Evolutionary conservation across 768 basidiomycete genomes (phyloP).

Genomic region (Neoboletus brunneissimus): DNA sequence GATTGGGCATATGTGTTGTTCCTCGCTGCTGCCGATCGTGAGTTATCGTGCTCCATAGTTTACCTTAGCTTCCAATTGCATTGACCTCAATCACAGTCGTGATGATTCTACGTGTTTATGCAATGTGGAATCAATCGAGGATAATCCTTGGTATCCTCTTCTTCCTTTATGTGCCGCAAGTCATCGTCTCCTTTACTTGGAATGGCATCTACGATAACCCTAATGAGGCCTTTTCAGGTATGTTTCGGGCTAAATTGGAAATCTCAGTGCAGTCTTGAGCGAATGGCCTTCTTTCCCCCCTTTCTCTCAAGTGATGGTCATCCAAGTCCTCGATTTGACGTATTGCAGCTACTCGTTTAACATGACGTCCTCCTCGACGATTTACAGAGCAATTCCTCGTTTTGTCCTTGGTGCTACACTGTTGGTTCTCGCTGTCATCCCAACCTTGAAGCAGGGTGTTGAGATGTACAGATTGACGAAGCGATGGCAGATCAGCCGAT

Average conservation of each 20-base stretch:
- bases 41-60: background rate
- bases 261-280: background rate
- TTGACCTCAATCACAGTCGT: conserved; percentile 5
- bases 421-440: conserved; percentile 2
- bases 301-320: conserved; percentile 4
- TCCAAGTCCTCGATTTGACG: background rate
- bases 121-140: conserved; percentile 13
- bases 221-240: conserved; percentile 2
- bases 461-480: conserved; percentile 7
- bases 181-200: background rate
- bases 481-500: conserved; percentile 3
- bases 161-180: background rate
- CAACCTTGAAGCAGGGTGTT: background rate
- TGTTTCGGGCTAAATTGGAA: background rate
- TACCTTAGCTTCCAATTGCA: background rate
- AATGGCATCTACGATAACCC: background rate
- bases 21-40: conserved; percentile 14
- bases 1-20: conserved; percentile 15
- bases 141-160: conserved; percentile 7
- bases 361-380: background rate
- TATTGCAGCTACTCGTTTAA: background rate
- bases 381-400: conserved; percentile 9
- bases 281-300: background rate
- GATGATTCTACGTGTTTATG: conserved; percentile 17
- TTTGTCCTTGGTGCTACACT: conserved; percentile 3